Evolutionary conservation across 176 grass and related monocot genomes (phyloP).

Genomic region (Aegilops tauschii): DNA sequence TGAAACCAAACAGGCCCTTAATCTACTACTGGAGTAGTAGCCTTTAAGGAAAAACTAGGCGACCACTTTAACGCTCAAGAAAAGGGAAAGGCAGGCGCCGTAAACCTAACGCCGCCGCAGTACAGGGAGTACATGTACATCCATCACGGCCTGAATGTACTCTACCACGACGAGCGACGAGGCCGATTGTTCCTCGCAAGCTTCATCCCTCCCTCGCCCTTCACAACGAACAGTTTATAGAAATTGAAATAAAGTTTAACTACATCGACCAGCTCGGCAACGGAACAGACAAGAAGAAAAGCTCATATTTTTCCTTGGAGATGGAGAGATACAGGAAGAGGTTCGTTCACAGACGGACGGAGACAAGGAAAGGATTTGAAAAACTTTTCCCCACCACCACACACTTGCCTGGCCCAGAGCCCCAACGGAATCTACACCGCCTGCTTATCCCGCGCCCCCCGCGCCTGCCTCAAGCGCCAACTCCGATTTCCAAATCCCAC

Average conservation of each 20-base stretch:
- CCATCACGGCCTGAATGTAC: too few relatives aligned
- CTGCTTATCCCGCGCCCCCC: constrained; percentile 5
- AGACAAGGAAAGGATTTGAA: constrained; percentile 37
- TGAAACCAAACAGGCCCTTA: too few relatives aligned
- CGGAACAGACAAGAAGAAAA: background rate
- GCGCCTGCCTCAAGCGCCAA: background rate
- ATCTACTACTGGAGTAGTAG: background rate
- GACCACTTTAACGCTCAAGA: background rate
- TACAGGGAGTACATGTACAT: background rate
- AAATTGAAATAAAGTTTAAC: background rate
- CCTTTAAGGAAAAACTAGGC: background rate
- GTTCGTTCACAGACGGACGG: background rate
- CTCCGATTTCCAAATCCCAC: constrained; percentile 28
- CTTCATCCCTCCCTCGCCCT: background rate
- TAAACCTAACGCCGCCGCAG: too few relatives aligned
- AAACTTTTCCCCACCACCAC: constrained; percentile 25
- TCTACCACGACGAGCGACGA: too few relatives aligned
- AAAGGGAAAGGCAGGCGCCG: background rate
- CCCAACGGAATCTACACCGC: background rate
- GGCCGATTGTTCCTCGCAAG: too few relatives aligned
- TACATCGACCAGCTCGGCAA: background rate
- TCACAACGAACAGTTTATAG: background rate
- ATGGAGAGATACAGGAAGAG: background rate
- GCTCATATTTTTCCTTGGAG: background rate
- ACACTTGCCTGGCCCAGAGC: background rate